Base-by-base conservation (phyloP, 2,329 filamentous ascomycete species). In the Colletotrichum gloeosporioides region DNA sequence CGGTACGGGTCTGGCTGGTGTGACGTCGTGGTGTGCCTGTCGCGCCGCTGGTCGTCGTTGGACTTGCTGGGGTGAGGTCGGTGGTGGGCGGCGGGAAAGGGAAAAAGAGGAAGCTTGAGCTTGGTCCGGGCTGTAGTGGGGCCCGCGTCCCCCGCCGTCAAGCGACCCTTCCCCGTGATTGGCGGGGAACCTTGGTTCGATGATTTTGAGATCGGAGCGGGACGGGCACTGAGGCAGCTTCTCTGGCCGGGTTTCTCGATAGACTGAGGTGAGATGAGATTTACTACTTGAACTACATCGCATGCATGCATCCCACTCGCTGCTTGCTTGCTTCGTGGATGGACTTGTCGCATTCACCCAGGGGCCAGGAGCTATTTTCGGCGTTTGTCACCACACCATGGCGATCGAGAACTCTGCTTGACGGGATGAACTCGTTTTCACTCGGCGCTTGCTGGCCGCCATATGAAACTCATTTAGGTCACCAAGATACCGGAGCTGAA, bases 51-150 rank as follows among this genome's bases (percentile, higher is more conserved):
- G 65, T 32, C 22, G 65, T 32, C 22, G 55, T 25, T 62, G 18
- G 68, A 44, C 22, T 15, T 16, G 34, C 13, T 49, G 44, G 44
- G 44, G 29, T 62, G 69, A 72, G 62, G 69, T 71, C 63, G 53
- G 34, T 55, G 18, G 53, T 29, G 25, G 22, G 55, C 25, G 55
- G 55, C n/a, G 59, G 59, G 36, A 71, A 57, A 36, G 39, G 62
- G 73, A 67, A 75, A 75, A 75, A 53, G 69, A 67, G 39, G 25
- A 75, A 72, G 70, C 64, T 73, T 64, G 59, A 73, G 73, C 70
- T 76, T 73, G 64, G 70, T 36, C 69, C 73, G 69, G 73, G 69
- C 73, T 75, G 64, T 61, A 49, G 73, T 69, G 73, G 70, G 73
- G 73, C 64, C 53, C 18, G 34, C 36, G 13, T 25, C 64, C 39